Percentiles rank a stretch among this genome's conserved stretches.
Evolutionary conservation across 2,329 filamentous ascomycete genomes (phyloP).

Genomic region (Ophiostoma ulmi): DNA sequence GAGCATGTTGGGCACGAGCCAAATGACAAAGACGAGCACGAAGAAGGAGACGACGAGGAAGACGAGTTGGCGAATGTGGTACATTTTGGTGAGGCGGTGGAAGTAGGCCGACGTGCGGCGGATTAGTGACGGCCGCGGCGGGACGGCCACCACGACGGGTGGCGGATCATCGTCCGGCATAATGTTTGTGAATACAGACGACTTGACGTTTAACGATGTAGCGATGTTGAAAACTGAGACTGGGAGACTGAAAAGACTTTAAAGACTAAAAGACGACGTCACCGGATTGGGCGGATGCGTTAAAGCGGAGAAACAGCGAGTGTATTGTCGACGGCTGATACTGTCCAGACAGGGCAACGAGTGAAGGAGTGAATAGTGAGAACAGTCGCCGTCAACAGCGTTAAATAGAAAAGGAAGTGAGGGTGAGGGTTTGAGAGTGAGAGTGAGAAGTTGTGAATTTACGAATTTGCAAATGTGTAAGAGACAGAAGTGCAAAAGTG

Average conservation of each 20-base stretch:
- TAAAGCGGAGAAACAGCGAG: background rate
- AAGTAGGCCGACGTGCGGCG: slow-evolving; percentile 21
- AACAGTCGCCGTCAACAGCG: background rate
- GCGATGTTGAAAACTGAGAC: background rate
- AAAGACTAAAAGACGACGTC: background rate
- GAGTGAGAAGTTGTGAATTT: background rate
- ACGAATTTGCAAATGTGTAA: slow-evolving; percentile 3
- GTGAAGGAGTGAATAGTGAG: background rate
- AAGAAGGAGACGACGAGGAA: slow-evolving; percentile 34
- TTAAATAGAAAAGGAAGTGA: background rate
- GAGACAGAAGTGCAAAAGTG: background rate
- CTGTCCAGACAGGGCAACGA: slow-evolving; percentile 6
- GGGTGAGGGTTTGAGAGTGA: background rate
- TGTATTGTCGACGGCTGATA: background rate
- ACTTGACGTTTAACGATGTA: background rate
- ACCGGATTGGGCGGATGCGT: slow-evolving; percentile 8
- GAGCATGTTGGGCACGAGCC: slow-evolving; percentile 50
- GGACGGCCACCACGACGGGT: background rate
- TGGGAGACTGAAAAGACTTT: background rate
- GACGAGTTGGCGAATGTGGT: slow-evolving; percentile 44
- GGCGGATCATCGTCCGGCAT: slow-evolving; percentile 1
- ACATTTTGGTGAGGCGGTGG: slow-evolving; percentile 35
- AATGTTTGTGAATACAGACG: background rate
- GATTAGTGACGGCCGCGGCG: background rate
- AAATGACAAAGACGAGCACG: slow-evolving; percentile 44